phyloP scores from a whole-genome alignment of 495 filamentous ascomycete species.

The Penicillium robsamsonii region DNA sequence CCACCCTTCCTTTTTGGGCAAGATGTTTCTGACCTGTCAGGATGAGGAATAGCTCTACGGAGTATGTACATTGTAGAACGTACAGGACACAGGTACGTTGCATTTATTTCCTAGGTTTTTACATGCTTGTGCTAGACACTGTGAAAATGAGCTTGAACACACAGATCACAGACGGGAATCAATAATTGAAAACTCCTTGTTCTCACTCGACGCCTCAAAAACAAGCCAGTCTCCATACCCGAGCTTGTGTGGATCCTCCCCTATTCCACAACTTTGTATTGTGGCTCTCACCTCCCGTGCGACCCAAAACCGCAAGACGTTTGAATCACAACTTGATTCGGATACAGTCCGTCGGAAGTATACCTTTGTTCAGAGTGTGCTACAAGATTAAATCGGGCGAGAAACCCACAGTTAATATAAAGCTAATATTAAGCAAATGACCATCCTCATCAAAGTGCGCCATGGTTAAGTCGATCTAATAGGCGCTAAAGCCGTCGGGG shows the following conservation, averaged over 20 bases:
- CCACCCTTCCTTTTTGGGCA: background rate
- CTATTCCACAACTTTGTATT: conserved; percentile 18
- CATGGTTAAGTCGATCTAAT: conserved; percentile 31
- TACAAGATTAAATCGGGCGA: background rate
- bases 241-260: conserved; percentile 21
- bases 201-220: conserved; percentile 29
- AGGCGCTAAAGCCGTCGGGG: conserved; percentile 24
- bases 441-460: conserved; percentile 32
- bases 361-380: background rate
- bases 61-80: background rate
- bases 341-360: conserved; percentile 6
- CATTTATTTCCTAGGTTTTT: background rate
- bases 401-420: conserved; percentile 18
- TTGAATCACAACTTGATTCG: conserved; percentile 3
- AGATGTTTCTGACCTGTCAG: background rate
- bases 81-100: conserved; percentile 1
- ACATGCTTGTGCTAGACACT: background rate
- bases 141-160: background rate
- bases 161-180: conserved; percentile 30
- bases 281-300: conserved; percentile 7
- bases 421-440: conserved; percentile 14
- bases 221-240: conserved; percentile 13
- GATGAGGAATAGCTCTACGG: background rate
- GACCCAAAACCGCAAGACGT: background rate
- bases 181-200: conserved; percentile 48